Conservation (phyloP, 2,329 filamentous ascomycete species). For the Alternaria triticimaculans region DNA sequence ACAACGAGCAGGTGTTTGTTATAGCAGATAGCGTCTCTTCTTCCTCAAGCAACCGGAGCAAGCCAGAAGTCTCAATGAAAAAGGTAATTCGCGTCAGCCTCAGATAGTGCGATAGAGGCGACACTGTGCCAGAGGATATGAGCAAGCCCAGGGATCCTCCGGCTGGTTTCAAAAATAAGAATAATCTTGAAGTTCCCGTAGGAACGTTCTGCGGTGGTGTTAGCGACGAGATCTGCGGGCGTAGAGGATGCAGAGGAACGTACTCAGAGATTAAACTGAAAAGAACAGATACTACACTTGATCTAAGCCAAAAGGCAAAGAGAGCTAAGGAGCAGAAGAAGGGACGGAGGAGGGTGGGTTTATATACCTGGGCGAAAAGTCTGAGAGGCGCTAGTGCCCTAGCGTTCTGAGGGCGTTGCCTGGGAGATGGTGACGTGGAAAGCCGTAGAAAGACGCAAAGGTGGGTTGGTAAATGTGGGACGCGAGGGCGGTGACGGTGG, state of each 20-base stretch:
- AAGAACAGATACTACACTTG: slow-evolving; percentile 79
- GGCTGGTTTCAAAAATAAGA: slow-evolving; percentile 2
- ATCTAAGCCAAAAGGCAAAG: slow-evolving; percentile 26
- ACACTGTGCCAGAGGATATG: slow-evolving; percentile 2
- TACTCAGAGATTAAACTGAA: slow-evolving; percentile 70
- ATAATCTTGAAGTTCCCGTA: slow-evolving; percentile 12
- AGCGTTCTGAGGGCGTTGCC: background rate
- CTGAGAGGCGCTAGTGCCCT: background rate
- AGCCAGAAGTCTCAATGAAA: slow-evolving; percentile 1
- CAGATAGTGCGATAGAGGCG: background rate
- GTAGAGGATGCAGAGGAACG: slow-evolving; percentile 66
- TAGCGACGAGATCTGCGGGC: background rate
- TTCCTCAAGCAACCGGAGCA: slow-evolving; percentile 31
- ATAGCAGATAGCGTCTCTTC: slow-evolving; percentile 2
- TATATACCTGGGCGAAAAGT: slow-evolving; percentile 1
- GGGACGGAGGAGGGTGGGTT: background rate
- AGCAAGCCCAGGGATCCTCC: slow-evolving; percentile 1
- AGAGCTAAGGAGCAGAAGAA: slow-evolving; percentile 13
- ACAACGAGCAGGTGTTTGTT: background rate
- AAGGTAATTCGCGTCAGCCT: background rate
- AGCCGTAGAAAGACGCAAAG: background rate
- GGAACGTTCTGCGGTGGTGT: background rate
- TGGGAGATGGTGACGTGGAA: background rate
- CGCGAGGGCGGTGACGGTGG: background rate
- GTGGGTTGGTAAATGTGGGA: background rate